Conservation (phyloP, 768 basidiomycete genomes). For the Trichaptum fuscoviolaceum region DNA sequence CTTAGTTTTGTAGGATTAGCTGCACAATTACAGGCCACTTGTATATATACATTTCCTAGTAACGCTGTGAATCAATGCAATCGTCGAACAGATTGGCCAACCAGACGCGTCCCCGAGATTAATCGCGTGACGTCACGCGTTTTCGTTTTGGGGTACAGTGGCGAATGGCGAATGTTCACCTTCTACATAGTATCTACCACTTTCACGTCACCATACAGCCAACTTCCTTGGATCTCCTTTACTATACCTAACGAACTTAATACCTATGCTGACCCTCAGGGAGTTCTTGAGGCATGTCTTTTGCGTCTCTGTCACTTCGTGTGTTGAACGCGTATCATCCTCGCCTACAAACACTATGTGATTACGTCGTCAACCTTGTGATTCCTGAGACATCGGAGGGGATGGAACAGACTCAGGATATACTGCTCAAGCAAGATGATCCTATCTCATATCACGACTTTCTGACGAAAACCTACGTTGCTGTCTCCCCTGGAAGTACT, state of each 20-base stretch:
- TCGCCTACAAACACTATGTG: neutral
- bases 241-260: neutral
- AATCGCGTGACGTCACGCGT: neutral
- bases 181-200: too few relatives aligned
- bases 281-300: neutral
- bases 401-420: neutral
- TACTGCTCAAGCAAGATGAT: neutral
- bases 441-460: neutral
- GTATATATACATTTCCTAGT: neutral
- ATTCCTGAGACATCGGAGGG: neutral
- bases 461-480: neutral
- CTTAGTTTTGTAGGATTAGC: neutral
- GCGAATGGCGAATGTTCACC: too few relatives aligned
- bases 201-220: too few relatives aligned
- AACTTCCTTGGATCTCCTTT: too few relatives aligned
- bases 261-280: neutral
- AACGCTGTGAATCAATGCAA: neutral
- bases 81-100: neutral
- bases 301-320: neutral
- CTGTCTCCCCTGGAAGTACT: neutral
- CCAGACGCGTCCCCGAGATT: neutral
- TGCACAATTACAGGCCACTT: neutral
- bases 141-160: too few relatives aligned
- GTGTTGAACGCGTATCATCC: neutral
- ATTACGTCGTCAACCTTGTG: neutral